A percentile compares a stretch with the other conserved stretches of the same genome.
These are phyloP conservation scores for Magnaporthiopsis incrustans DNA, from an alignment of 2,329 filamentous ascomycete genomes.

Conservation along the genomic window DNA sequence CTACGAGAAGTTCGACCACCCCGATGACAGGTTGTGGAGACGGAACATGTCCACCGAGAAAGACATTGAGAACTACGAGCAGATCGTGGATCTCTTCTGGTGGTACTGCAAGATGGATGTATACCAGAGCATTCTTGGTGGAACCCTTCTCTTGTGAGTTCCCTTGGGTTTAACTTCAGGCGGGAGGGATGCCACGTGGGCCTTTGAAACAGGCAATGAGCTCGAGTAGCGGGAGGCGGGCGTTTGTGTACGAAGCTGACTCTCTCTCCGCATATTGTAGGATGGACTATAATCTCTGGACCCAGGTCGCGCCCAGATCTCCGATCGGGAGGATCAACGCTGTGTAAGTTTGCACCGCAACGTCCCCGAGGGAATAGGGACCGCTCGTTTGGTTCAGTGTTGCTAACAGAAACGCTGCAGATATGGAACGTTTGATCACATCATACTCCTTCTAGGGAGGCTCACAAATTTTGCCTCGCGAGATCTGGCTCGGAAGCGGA, in stretches of 20 bases:
- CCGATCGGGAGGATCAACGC: conserved; percentile 70
- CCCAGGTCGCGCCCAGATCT: conserved; percentile 79
- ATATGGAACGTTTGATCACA: conserved; percentile 83
- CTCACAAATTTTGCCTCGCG: conserved; percentile 69
- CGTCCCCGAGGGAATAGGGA: not conserved
- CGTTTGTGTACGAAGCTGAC: not conserved
- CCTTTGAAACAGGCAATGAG: not conserved
- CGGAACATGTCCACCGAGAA: conserved; percentile 29
- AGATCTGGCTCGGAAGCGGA: conserved; percentile 70
- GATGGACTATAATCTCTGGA: conserved; percentile 73
- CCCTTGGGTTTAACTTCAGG: not conserved
- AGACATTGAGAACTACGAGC: conserved; percentile 74
- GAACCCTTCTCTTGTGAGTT: conserved; percentile 75
- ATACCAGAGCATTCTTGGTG: conserved; percentile 83
- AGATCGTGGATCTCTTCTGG: conserved; percentile 83
- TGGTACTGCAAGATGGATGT: conserved; percentile 94
- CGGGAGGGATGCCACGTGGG: too few species aligned
- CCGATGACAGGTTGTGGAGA: not conserved
- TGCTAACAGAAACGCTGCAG: conserved; percentile 33
- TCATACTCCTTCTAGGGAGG: conserved; percentile 73
- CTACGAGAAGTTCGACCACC: conserved; percentile 21
- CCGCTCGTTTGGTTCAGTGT: not conserved
- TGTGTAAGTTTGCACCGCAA: conserved; percentile 38
- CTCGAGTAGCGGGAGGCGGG: not conserved
- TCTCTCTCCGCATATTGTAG: conserved; percentile 32